Evolutionary conservation across 2,329 filamentous ascomycete species (phyloP).

Genomic region (Verticillium alfalfae): DNA sequence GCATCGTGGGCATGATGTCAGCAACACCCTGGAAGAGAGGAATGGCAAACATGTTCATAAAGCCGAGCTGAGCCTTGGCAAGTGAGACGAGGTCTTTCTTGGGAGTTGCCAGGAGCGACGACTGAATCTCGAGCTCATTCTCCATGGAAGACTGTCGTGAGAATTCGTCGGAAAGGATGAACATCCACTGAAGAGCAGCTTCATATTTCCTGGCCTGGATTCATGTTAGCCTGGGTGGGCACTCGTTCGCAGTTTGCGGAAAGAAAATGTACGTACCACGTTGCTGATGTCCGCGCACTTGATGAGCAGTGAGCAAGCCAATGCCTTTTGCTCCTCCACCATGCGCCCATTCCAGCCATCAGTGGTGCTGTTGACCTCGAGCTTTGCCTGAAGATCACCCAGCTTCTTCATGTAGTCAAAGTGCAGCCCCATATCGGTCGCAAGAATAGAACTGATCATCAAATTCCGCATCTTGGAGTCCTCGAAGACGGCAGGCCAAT

Average conservation of each 20-base stretch:
- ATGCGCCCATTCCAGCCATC: slow-evolving; percentile 74
- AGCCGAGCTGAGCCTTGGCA: slow-evolving; percentile 83
- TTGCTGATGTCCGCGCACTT: slow-evolving; percentile 99
- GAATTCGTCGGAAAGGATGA: slow-evolving; percentile 92
- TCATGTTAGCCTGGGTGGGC: neutral
- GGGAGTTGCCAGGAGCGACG: slow-evolving; percentile 79
- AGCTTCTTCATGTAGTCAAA: slow-evolving; percentile 95
- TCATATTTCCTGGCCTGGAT: slow-evolving; percentile 75
- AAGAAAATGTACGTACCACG: slow-evolving; percentile 60
- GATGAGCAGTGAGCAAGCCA: slow-evolving; percentile 87
- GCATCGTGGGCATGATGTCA: slow-evolving; percentile 78
- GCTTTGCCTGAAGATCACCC: slow-evolving; percentile 71
- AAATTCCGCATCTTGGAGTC: slow-evolving; percentile 76
- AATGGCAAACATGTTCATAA: slow-evolving; percentile 94
- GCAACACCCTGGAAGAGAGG: slow-evolving; percentile 86
- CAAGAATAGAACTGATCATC: slow-evolving; percentile 96
- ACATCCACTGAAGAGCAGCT: slow-evolving; percentile 82
- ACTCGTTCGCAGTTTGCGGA: neutral
- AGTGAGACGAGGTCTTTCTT: slow-evolving; percentile 79
- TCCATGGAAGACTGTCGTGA: slow-evolving; percentile 92
- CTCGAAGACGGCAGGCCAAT: slow-evolving; percentile 82
- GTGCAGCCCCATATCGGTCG: slow-evolving; percentile 95
- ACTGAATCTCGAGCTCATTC: slow-evolving; percentile 76
- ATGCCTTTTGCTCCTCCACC: slow-evolving; percentile 67
- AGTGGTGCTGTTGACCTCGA: slow-evolving; percentile 59